A percentile compares a stretch with the other conserved stretches of the same genome.
These are phyloP conservation scores for Fonsecaea erecta DNA, from an alignment of 2,329 filamentous ascomycete species.

Conservation along the genomic window DNA sequence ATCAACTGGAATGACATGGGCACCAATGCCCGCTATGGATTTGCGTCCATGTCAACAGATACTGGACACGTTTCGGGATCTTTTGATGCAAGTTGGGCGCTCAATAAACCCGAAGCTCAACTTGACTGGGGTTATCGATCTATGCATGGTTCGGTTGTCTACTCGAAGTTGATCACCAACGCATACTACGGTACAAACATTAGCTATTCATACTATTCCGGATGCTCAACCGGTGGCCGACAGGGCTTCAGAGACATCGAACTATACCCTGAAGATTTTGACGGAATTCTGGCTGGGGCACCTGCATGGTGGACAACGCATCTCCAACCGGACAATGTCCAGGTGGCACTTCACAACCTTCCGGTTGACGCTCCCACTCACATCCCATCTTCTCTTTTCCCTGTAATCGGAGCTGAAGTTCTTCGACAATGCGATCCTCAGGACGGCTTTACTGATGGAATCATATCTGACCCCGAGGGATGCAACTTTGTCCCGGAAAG, in stretches of 20 bases:
- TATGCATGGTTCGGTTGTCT: conserved; percentile 42
- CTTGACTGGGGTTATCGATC: conserved; percentile 49
- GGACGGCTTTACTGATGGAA: conserved; percentile 38
- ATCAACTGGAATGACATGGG: conserved; percentile 58
- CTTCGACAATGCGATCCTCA: conserved; percentile 41
- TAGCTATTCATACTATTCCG: conserved; percentile 56
- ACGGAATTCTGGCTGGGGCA: conserved; percentile 9
- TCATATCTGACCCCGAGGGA: conserved; percentile 34
- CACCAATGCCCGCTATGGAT: conserved; percentile 43
- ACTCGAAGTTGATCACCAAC: conserved; percentile 33
- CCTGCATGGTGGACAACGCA: conserved; percentile 4
- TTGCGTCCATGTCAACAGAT: conserved; percentile 51
- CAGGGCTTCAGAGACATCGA: conserved; percentile 59
- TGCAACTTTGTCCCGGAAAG: conserved; percentile 21
- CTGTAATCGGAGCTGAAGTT: conserved; percentile 43
- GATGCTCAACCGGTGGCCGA: conserved; percentile 65
- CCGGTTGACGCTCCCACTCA: neutral
- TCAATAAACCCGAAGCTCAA: conserved; percentile 44
- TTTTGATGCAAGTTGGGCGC: conserved; percentile 46
- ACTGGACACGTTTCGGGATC: conserved; percentile 50
- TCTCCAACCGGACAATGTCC: neutral
- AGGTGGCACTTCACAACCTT: neutral
- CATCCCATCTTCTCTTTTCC: conserved; percentile 41
- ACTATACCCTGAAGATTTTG: conserved; percentile 30
- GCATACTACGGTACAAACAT: conserved; percentile 20